phyloP scores from a whole-genome alignment of 2,329 filamentous ascomycete species.

The Colletotrichum caudatum region DNA sequence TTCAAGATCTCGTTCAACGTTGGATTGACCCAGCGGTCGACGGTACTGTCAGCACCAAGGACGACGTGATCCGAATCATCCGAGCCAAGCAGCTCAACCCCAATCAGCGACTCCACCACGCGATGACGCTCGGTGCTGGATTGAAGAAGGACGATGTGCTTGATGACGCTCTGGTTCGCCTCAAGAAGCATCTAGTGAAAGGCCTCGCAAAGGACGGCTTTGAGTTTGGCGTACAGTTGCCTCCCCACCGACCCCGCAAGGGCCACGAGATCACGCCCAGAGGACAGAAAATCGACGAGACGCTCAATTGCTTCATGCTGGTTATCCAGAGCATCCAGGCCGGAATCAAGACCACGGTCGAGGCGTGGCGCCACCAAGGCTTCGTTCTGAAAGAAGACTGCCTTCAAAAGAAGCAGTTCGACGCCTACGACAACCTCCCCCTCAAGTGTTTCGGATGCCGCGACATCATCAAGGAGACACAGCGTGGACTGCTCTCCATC shows the following conservation, averaged over 20 bases:
- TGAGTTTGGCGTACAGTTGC: slow-evolving; percentile 43
- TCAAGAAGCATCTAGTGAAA: slow-evolving; percentile 12
- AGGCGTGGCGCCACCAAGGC: slow-evolving; percentile 6
- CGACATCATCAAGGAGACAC: background rate
- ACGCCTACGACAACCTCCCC: background rate
- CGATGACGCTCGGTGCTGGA: slow-evolving; percentile 1
- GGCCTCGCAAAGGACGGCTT: slow-evolving; percentile 39
- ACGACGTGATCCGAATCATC: background rate
- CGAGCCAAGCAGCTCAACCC: background rate
- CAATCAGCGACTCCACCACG: background rate
- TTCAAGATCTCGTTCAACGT: background rate
- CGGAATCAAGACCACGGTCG: slow-evolving; percentile 19
- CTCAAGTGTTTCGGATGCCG: slow-evolving; percentile 13
- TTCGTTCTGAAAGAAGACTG: slow-evolving; percentile 15
- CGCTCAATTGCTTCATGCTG: slow-evolving; percentile 42
- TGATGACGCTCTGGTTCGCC: background rate
- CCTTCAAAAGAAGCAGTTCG: background rate
- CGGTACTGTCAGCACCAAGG: background rate
- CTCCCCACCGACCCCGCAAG: slow-evolving; percentile 33
- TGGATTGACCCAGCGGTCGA: background rate
- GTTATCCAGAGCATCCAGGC: slow-evolving; percentile 41
- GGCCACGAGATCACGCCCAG: slow-evolving; percentile 36
- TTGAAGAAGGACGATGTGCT: background rate
- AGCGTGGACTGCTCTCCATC: slow-evolving; percentile 9
- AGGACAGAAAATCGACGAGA: slow-evolving; percentile 42